These are phyloP conservation scores for Botrytis porri DNA, from an alignment of 2,329 filamentous ascomycete genomes.

Conservation along the genomic window DNA sequence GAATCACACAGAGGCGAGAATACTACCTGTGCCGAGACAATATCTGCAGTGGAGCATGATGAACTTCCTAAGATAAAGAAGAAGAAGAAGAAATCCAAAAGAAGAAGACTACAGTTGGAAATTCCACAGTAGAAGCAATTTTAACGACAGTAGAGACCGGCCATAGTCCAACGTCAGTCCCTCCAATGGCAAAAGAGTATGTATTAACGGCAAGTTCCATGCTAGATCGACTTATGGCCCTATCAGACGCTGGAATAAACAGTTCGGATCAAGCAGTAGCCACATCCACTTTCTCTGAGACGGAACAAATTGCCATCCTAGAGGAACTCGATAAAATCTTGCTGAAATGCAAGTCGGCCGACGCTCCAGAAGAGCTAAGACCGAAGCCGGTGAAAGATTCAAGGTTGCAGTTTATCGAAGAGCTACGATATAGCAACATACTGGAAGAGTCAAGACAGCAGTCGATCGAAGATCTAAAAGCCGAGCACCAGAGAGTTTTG, in stretches of 20 bases:
- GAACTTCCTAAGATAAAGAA: not conserved
- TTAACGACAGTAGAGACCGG: too few relatives aligned
- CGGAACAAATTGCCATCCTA: too few relatives aligned
- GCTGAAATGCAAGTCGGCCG: not conserved
- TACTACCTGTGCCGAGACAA: too few relatives aligned
- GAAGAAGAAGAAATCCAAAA: constrained; percentile 3
- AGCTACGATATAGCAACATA: not conserved
- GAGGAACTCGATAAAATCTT: too few relatives aligned
- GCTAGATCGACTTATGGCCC: not conserved
- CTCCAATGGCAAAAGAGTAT: not conserved
- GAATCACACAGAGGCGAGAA: not conserved
- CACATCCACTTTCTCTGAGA: too few relatives aligned
- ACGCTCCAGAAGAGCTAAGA: not conserved
- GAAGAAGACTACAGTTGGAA: not conserved
- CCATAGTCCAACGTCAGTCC: not conserved
- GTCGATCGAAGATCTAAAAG: not conserved
- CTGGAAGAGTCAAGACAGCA: not conserved
- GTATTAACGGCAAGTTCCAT: too few relatives aligned
- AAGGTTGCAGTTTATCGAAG: not conserved
- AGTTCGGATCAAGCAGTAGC: too few relatives aligned
- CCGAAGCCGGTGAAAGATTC: not conserved
- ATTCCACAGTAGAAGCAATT: not conserved
- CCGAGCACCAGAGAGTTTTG: not conserved
- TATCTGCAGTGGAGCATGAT: not conserved
- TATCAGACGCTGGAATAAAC: not conserved